These are phyloP conservation scores for Takakia lepidozioides DNA, from an alignment of 225 moss, liverwort and hornwort species.

Conservation along the genomic window DNA sequence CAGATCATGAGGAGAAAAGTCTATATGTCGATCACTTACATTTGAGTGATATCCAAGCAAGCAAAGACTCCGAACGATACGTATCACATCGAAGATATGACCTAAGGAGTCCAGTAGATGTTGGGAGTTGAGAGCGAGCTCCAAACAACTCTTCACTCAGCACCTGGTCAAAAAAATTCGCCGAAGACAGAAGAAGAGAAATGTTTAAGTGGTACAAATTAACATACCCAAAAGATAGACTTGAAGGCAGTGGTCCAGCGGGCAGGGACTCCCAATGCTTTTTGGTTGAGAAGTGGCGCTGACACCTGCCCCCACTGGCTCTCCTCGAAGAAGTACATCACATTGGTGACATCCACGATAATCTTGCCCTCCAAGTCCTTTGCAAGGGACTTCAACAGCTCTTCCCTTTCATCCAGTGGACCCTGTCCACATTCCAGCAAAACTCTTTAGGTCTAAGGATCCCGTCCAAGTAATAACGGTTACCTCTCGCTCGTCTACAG, in stretches of 20 bases:
- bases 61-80: no score
- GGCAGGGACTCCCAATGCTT: slow-evolving; percentile 20
- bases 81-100: no score
- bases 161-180: background rate
- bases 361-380: slow-evolving; percentile 15
- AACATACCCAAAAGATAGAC: slow-evolving; percentile 10
- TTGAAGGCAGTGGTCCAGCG: slow-evolving; percentile 31
- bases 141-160: no score
- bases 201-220: background rate
- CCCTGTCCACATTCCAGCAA: no score
- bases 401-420: slow-evolving; percentile 12
- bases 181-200: background rate
- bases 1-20: background rate
- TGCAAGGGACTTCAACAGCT: slow-evolving; percentile 15
- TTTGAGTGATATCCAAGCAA: no score
- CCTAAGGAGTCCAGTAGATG: no score
- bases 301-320: slow-evolving; percentile 19
- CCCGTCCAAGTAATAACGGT: no score
- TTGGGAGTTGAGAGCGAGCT: background rate
- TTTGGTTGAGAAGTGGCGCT: slow-evolving; percentile 12
- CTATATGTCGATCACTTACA: no score
- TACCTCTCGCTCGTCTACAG: no score
- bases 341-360: slow-evolving; percentile 15
- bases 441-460: no score
- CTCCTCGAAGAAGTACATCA: slow-evolving; percentile 10